Percentiles rank a stretch among this genome's conserved stretches.
phyloP scores from a whole-genome alignment of 331 rosid genomes.

The Ulmus americana region DNA sequence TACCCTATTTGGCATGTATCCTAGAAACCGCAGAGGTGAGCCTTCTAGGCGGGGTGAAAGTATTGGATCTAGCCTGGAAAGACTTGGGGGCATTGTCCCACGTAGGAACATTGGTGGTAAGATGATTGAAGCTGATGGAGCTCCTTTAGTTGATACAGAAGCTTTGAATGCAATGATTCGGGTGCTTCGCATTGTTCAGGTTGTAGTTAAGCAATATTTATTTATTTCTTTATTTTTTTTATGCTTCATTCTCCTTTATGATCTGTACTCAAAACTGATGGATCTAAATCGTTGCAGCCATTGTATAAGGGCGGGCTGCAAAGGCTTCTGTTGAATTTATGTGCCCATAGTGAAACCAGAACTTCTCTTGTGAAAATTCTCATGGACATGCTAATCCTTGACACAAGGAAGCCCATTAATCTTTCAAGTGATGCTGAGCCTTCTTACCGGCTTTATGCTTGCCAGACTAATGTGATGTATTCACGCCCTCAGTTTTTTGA shows the following conservation, averaged over 20 bases:
- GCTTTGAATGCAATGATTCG: conserved; percentile 86
- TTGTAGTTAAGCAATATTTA: conserved; percentile 19
- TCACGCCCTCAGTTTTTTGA: conserved; percentile 87
- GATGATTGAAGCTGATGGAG: conserved; percentile 92
- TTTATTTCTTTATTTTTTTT: background rate
- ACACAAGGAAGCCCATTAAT: conserved; percentile 53
- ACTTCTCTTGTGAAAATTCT: conserved; percentile 76
- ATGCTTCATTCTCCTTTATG: conserved; percentile 3
- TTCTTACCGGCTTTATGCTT: conserved; percentile 80
- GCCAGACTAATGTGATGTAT: conserved; percentile 86
- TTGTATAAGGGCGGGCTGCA: conserved; percentile 93
- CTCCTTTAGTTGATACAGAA: conserved; percentile 72
- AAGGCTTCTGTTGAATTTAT: conserved; percentile 88
- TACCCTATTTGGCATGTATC: conserved; percentile 85
- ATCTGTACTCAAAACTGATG: conserved; percentile 4
- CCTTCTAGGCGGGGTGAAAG: conserved; percentile 80
- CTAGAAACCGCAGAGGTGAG: conserved; percentile 94
- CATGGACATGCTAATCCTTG: conserved; percentile 83
- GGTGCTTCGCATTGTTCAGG: conserved; percentile 94
- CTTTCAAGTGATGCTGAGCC: conserved; percentile 44
- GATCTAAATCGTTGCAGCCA: conserved; percentile 55
- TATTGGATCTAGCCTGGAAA: conserved; percentile 58
- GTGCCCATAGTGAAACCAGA: conserved; percentile 86
- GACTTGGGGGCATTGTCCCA: conserved; percentile 55
- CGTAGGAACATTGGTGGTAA: conserved; percentile 70